Conservation (phyloP, 805 yeast species). For the Brettanomyces anomalus region DNA sequence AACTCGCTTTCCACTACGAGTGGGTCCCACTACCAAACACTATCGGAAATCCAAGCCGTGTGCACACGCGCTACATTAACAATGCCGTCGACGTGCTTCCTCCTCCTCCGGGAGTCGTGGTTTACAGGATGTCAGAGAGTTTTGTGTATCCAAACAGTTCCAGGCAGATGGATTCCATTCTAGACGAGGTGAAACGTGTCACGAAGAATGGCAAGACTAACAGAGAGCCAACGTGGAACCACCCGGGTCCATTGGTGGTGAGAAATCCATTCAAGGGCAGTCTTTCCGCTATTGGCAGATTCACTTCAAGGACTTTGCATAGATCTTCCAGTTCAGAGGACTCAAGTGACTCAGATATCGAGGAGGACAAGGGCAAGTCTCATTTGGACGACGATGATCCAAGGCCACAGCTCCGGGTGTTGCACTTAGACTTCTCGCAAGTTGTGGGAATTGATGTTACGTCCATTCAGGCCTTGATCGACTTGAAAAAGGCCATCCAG, state of each 20-base stretch:
- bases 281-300: neutral
- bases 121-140: constrained; percentile 74
- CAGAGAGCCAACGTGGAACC: constrained; percentile 75
- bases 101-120: constrained; percentile 88
- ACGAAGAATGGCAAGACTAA: constrained; percentile 51
- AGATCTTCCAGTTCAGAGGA: constrained; percentile 1
- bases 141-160: constrained; percentile 79
- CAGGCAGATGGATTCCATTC: constrained; percentile 56
- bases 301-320: neutral
- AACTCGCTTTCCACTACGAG: constrained; percentile 21
- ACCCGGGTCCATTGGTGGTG: constrained; percentile 57
- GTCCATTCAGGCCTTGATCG: constrained; percentile 69
- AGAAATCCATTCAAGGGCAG: constrained; percentile 13
- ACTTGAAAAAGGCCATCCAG: constrained; percentile 62
- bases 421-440: constrained; percentile 76
- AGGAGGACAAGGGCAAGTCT: constrained; percentile 11
- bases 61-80: constrained; percentile 37
- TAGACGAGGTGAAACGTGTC: constrained; percentile 52
- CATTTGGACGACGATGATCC: constrained; percentile 24
- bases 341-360: constrained; percentile 15
- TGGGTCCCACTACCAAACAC: constrained; percentile 59
- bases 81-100: constrained; percentile 48
- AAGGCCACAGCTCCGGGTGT: constrained; percentile 59
- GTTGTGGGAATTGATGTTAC: constrained; percentile 75
- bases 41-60: constrained; percentile 11